Percentiles rank a stretch among this genome's conserved stretches.
Conservation (phyloP, 1,284 basidiomycete species). For the Cryptococcus maquisensis region DNA sequence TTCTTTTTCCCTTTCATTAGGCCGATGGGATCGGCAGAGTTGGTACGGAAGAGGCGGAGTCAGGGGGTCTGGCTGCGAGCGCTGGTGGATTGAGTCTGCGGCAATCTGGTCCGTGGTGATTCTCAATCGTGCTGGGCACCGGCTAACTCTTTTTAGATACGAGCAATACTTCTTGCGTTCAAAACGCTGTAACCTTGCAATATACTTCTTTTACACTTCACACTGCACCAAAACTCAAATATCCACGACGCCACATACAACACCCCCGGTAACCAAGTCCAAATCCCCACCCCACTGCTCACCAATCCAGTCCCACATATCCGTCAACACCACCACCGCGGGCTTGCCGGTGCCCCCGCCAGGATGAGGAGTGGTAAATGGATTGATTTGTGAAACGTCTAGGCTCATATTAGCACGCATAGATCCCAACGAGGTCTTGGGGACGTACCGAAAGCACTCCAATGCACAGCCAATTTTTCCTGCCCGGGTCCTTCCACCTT, state of each 20-base stretch:
- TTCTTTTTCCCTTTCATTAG: too few relatives aligned
- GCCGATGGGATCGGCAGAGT: too few relatives aligned
- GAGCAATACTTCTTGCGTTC: too few relatives aligned
- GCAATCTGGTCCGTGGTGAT: too few relatives aligned
- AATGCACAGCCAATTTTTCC: slow-evolving; percentile 36
- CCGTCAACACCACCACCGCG: slow-evolving; percentile 37
- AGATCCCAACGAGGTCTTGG: background rate
- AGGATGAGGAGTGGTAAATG: slow-evolving; percentile 33
- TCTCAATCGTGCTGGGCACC: too few relatives aligned
- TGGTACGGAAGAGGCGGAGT: too few relatives aligned
- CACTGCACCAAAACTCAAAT: slow-evolving; percentile 1
- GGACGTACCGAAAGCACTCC: slow-evolving; percentile 42
- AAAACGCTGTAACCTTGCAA: too few relatives aligned
- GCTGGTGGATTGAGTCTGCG: too few relatives aligned
- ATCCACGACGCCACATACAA: slow-evolving; percentile 38
- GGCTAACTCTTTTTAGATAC: too few relatives aligned
- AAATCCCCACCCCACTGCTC: slow-evolving; percentile 35
- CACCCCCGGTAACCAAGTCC: slow-evolving; percentile 41
- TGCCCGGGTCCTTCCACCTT: slow-evolving; percentile 6
- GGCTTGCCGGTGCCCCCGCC: slow-evolving; percentile 38
- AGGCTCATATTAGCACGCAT: background rate
- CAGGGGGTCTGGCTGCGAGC: too few relatives aligned
- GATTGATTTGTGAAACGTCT: slow-evolving; percentile 48
- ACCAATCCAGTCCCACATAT: slow-evolving; percentile 39
- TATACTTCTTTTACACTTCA: background rate